Evolutionary conservation across 1,284 basidiomycete species (phyloP).

Genomic region (Entoloma clypeatum): DNA sequence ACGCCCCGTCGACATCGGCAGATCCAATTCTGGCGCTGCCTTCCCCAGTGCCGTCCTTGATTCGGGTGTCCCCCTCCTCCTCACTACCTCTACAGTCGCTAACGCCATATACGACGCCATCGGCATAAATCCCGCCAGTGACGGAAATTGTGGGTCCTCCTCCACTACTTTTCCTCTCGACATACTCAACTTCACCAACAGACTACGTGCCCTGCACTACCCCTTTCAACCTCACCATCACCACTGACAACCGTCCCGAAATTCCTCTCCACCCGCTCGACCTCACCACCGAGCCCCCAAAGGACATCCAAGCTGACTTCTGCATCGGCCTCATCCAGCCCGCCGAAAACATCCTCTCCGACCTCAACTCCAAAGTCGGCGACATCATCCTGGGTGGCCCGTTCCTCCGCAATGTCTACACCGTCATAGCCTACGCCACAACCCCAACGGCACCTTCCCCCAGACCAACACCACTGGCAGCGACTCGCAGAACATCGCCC

Average conservation of each 20-base stretch:
- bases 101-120: constrained; percentile 77
- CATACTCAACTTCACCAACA: constrained; percentile 22
- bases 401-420: constrained; percentile 70
- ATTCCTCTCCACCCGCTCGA: constrained; percentile 70
- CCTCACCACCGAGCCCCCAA: constrained; percentile 43
- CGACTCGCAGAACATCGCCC: constrained; percentile 36
- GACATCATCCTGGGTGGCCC: constrained; percentile 74
- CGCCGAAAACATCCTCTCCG: constrained; percentile 37
- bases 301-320: constrained; percentile 38
- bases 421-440: constrained; percentile 60
- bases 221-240: constrained; percentile 67
- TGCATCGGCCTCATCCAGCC: constrained; percentile 69
- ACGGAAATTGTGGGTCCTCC: constrained; percentile 57
- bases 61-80: constrained; percentile 61
- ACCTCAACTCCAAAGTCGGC: constrained; percentile 33
- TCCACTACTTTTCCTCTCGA: constrained; percentile 1
- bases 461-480: constrained; percentile 15
- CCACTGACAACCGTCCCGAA: constrained; percentile 50
- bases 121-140: constrained; percentile 51
- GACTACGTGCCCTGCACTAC: constrained; percentile 69
- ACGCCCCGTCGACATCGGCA: constrained; percentile 37
- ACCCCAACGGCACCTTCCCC: constrained; percentile 43
- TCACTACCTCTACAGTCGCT: constrained; percentile 56
- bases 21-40: constrained; percentile 27
- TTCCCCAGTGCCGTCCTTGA: constrained; percentile 65